Conservation (phyloP, 148 eudicot genomes). For the Rhododendron kiyosumense region DNA sequence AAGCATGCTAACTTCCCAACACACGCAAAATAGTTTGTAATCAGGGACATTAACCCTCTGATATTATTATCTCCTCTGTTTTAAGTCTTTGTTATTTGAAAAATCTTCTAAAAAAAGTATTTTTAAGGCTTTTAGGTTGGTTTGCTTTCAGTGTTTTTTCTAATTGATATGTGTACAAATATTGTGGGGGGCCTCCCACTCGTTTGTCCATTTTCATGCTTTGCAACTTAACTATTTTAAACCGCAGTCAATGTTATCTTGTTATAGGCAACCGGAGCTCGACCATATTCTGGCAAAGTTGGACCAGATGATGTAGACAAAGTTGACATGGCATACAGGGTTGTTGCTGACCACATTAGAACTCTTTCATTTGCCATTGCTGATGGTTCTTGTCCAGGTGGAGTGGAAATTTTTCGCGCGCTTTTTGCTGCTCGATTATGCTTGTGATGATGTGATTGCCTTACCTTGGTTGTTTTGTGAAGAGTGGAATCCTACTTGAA, state of each 20-base stretch:
- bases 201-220: neutral
- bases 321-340: constrained; percentile 96
- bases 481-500: neutral
- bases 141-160: neutral
- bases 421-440: neutral
- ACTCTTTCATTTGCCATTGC: constrained; percentile 99
- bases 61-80: neutral
- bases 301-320: constrained; percentile 88
- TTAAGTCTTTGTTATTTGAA: neutral
- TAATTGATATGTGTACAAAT: neutral
- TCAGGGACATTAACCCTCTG: neutral
- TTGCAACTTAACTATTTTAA: neutral
- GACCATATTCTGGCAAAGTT: constrained; percentile 76
- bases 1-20: neutral
- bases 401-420: neutral
- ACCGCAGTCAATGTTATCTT: neutral
- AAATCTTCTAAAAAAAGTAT: neutral
- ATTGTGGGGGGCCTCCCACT: neutral
- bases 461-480: neutral
- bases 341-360: constrained; percentile 95
- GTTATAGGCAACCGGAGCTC: constrained; percentile 75
- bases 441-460: neutral
- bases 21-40: neutral
- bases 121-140: neutral
- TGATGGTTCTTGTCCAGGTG: constrained; percentile 97